phyloP scores from a whole-genome alignment of 2,329 filamentous ascomycete genomes.

The Stemphylium lycopersici region DNA sequence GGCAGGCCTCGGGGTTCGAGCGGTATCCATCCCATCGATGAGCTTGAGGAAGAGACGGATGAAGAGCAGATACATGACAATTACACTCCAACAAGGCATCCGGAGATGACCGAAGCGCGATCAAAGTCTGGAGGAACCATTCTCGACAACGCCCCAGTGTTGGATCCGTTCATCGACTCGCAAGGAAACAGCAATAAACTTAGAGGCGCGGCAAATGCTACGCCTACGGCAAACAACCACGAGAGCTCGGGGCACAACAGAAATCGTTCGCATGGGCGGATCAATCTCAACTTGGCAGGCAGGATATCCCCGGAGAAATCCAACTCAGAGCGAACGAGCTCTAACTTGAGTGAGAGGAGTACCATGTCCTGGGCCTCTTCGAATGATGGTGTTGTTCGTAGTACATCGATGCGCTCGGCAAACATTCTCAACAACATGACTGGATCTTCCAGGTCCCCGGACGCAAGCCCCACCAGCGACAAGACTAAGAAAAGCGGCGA shows the following conservation, averaged over 20 bases:
- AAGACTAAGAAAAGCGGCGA: constrained; percentile 21
- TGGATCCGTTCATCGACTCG: constrained; percentile 53
- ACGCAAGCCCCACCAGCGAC: constrained; percentile 40
- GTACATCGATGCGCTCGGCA: constrained; percentile 53
- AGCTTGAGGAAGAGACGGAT: constrained; percentile 62
- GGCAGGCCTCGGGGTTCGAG: constrained; percentile 57
- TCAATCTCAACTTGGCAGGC: constrained; percentile 36
- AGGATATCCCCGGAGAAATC: constrained; percentile 57
- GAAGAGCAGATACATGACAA: constrained; percentile 25
- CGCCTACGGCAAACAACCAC: constrained; percentile 27
- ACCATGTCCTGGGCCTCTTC: constrained; percentile 52
- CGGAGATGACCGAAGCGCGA: constrained; percentile 36
- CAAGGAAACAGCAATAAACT: constrained; percentile 34
- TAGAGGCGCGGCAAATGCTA: constrained; percentile 33
- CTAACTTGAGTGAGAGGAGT: constrained; percentile 62
- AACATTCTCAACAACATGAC: constrained; percentile 43
- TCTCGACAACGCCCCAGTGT: constrained; percentile 37
- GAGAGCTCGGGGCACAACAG: constrained; percentile 14
- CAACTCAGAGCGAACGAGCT: constrained; percentile 58
- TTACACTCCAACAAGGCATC: constrained; percentile 17
- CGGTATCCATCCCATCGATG: constrained; percentile 68
- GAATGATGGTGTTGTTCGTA: constrained; percentile 51
- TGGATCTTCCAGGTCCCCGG: constrained; percentile 44
- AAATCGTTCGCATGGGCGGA: constrained; percentile 14
- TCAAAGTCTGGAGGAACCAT: constrained; percentile 26